These are phyloP conservation scores for Paracoccidioides lutzii DNA, from an alignment of 2,329 filamentous ascomycete species.

Conservation along the genomic window DNA sequence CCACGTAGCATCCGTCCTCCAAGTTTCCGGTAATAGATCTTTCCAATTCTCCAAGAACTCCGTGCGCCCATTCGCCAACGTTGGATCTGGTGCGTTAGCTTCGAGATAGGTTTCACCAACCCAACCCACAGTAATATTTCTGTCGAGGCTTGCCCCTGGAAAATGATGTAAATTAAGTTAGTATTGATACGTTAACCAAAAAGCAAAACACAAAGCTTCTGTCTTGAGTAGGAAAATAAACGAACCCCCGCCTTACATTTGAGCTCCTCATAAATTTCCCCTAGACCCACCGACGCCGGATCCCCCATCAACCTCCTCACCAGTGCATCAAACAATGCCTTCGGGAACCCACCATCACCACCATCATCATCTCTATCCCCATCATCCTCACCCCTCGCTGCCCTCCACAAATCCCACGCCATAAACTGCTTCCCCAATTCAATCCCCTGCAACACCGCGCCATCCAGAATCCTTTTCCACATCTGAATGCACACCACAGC, in stretches of 20 bases:
- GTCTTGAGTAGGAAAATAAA: too few relatives aligned
- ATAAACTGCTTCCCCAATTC: constrained; percentile 30
- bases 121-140: constrained; percentile 22
- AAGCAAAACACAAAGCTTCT: too few relatives aligned
- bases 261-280: constrained; percentile 15
- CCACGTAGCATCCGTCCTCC: constrained; percentile 25
- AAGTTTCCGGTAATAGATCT: constrained; percentile 31
- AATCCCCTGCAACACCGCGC: constrained; percentile 28
- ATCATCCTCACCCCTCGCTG: constrained; percentile 18
- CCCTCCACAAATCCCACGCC: constrained; percentile 29
- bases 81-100: constrained; percentile 21
- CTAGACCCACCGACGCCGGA: constrained; percentile 8
- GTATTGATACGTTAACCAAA: background rate
- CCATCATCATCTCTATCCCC: constrained; percentile 24
- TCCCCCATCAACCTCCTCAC: constrained; percentile 23
- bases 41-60: constrained; percentile 30
- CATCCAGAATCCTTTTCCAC: constrained; percentile 35
- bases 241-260: constrained; percentile 24
- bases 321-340: constrained; percentile 26
- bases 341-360: constrained; percentile 20
- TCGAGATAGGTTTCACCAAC: constrained; percentile 30
- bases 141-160: constrained; percentile 32
- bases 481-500: constrained; percentile 34
- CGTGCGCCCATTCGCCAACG: constrained; percentile 19
- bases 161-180: background rate